Evolutionary conservation across 148 eudicot genomes (phyloP), one percentile per base, ranked within the genome.

Genomic region (Camellia granthamiana): DNA sequence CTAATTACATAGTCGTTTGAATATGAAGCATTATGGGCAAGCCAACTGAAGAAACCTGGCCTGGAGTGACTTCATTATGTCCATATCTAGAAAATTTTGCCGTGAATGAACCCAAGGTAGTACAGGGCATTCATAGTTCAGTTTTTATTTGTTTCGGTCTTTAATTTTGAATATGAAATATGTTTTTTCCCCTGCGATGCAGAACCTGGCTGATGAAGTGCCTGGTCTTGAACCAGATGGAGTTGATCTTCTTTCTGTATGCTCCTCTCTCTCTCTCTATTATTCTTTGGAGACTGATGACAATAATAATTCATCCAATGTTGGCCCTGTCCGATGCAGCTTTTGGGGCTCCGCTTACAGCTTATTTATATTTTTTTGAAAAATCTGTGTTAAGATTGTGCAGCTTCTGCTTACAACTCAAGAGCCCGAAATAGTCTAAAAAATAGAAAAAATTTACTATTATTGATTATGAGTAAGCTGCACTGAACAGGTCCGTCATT

Each of bases 21-120:
- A 5, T n/a, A 21, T 63, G 68, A 63, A 63, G 68, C 68, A n/a
- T 63, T n/a, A n/a, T 63, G 68, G 68, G 68, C 12, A 21, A n/a
- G 23, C 42, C 68, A 23, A 21, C 19, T 63, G 42, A 21, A 63
- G 23, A 63, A 21, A 21, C 10, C 38, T 63, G 68, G 68, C 42
- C 68, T 63, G 42, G 23, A n/a, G 68, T 63, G 68, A 63, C 68
- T 63, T 6, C 23, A 63, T 21, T 21, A 2, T 63, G 38, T 9
- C 9, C 1, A 6, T 23, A 6, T 21, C 23, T 5, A 3, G 13
- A 63, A 19, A 8, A 7, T 14, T 14, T 6, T 10, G 42, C 1
- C 7, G 11, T 1, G 67, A 63, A 9, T 8, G 21, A 21, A 6
- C 67, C 67, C 21, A 63, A 63, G 67, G 67, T 63, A 63, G 3